Conservation (phyloP, 345 rosid genomes). For the Citrus medica region DNA sequence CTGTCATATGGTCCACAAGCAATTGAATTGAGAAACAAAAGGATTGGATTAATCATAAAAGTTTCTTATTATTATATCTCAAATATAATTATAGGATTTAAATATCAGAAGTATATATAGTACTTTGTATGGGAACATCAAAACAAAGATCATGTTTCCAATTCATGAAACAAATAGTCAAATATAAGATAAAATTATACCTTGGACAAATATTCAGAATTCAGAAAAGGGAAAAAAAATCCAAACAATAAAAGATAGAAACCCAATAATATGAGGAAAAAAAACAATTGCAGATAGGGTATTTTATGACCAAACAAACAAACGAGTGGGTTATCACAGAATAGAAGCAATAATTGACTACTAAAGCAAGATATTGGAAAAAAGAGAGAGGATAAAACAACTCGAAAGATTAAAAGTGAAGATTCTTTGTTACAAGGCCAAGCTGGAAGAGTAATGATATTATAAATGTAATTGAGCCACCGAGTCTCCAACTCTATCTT, state of each 20-base stretch:
- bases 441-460: conserved; percentile 17
- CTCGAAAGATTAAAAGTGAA: conserved; percentile 16
- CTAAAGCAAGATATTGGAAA: background rate
- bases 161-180: background rate
- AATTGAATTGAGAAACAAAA: background rate
- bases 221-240: background rate
- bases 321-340: background rate
- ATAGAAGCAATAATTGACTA: background rate
- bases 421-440: conserved; percentile 13
- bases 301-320: background rate
- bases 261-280: no score
- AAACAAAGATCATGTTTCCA: background rate
- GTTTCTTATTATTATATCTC: background rate
- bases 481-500: conserved; percentile 35
- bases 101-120: background rate
- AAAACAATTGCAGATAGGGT: background rate
- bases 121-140: background rate
- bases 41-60: background rate
- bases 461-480: conserved; percentile 6
- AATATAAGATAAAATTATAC: background rate
- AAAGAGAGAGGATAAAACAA: background rate
- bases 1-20: conserved; percentile 3
- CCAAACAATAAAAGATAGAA: background rate
- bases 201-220: background rate
- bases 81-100: no score